Base-by-base conservation (phyloP, 139 green algal species). In the Deuterostichococcus epilithicus region DNA sequence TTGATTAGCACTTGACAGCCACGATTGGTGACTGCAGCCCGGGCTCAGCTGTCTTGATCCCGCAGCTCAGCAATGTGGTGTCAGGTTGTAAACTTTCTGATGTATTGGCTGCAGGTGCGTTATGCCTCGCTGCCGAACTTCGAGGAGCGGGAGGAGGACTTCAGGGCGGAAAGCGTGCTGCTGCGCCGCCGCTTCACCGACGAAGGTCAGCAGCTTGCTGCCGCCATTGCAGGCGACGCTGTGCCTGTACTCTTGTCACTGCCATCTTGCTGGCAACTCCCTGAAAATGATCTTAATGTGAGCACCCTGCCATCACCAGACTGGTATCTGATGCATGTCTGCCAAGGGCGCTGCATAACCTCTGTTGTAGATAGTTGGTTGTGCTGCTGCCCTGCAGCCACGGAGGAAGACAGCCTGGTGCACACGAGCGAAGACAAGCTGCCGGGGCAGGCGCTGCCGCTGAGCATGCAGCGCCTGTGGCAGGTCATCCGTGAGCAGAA, bases 91-190 rank as follows among this genome's bases (percentile, higher is more conserved):
- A 22, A 18, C 18, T 22, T 63, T 18, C 47, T 28, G 18, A 2
- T 47, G 35, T n/a, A 58, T 73, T 5, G 34, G 20, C 28, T 72
- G 38, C 89, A 96, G 91, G 80, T 97, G 1, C 80, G 90, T 72
- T 97, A 94, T 72, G 86, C 91, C 18, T 85, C 88, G 0, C 86
- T 99, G 73, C 85, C 92, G 35, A 96, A 98, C 83, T 99, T 90
- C 81, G 96, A 99, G 82, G 91, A 98, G 71, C 89, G 87, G 42
- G 82, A 93, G 38, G 94, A 98, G 72, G 90, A 97, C 32, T 99
- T 99, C 76, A 37, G 82, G 42, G 90, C 90, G 26, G 94, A 98
- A 71, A 76, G 76, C 38, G 78, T 86, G 4, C 42, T 91, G 8
- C 83, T 98, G 76, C 84, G 91, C 22, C 80, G 88, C 23, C 76